phyloP scores from a whole-genome alignment of 768 basidiomycete genomes.

The Aureoboletus auriporus region DNA sequence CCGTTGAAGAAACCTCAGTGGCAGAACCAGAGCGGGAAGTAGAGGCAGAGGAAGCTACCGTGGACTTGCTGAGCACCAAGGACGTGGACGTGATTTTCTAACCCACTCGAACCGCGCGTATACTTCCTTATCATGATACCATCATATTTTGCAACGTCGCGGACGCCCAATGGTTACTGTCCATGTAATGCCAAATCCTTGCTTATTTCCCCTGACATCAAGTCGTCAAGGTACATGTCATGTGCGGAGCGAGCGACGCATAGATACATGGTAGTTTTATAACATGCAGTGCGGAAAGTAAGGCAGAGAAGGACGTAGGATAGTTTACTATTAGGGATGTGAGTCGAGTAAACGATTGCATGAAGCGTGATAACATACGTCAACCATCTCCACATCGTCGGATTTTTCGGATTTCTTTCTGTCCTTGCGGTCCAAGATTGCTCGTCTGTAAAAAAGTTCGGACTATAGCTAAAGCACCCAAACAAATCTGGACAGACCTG shows the following conservation, averaged over 20 bases:
- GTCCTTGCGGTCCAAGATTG: constrained; percentile 85
- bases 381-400: constrained; percentile 75
- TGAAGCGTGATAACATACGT: constrained; percentile 48
- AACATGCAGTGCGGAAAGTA: constrained; percentile 16
- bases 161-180: constrained; percentile 4
- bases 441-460: constrained; percentile 47
- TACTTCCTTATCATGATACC: constrained; percentile 13
- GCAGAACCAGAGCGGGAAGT: constrained; percentile 24
- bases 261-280: constrained; percentile 69
- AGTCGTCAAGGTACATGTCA: constrained; percentile 52
- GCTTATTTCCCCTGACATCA: constrained; percentile 4
- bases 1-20: constrained; percentile 12
- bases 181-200: constrained; percentile 6
- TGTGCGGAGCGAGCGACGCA: constrained; percentile 40
- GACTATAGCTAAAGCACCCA: background rate
- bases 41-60: constrained; percentile 32
- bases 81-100: constrained; percentile 94
- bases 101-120: constrained; percentile 10
- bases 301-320: constrained; percentile 7
- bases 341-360: constrained; percentile 9
- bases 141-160: constrained; percentile 3
- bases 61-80: constrained; percentile 77
- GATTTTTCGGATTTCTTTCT: constrained; percentile 57
- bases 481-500: constrained; percentile 41
- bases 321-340: constrained; percentile 23